Conservation (phyloP, 1,284 basidiomycete species). For the Ustilago trichophora region DNA sequence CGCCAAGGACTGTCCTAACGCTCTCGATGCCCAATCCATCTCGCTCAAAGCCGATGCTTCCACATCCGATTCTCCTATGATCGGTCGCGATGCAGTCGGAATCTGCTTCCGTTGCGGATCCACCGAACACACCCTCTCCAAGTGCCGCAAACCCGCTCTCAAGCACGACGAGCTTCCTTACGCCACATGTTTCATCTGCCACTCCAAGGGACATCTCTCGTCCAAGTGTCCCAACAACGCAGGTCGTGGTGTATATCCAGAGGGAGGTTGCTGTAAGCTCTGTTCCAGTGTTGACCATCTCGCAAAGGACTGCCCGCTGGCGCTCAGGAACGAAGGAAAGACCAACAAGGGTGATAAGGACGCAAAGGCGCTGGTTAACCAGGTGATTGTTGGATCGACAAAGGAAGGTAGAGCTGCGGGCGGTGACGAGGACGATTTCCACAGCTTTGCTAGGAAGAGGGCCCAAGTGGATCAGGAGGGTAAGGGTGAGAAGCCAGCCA, state of each 20-base stretch:
- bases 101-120: slow-evolving; percentile 78
- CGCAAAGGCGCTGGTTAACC: slow-evolving; percentile 18
- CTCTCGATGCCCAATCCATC: slow-evolving; percentile 46
- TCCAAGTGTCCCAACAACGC: slow-evolving; percentile 82
- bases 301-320: slow-evolving; percentile 80
- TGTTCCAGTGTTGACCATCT: slow-evolving; percentile 85
- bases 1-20: slow-evolving; percentile 78
- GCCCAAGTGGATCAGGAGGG: slow-evolving; percentile 71
- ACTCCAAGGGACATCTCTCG: slow-evolving; percentile 77
- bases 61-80: slow-evolving; percentile 38
- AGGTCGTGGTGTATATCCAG: slow-evolving; percentile 84
- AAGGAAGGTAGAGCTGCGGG: slow-evolving; percentile 72
- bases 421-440: slow-evolving; percentile 93
- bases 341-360: slow-evolving; percentile 20
- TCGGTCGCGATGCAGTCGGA: slow-evolving; percentile 64
- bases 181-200: slow-evolving; percentile 91
- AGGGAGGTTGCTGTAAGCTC: slow-evolving; percentile 91
- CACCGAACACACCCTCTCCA: slow-evolving; percentile 78
- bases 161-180: slow-evolving; percentile 73
- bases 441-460: slow-evolving; percentile 76
- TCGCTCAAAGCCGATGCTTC: slow-evolving; percentile 16
- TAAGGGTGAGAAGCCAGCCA: slow-evolving; percentile 6
- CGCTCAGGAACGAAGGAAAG: slow-evolving; percentile 69
- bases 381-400: slow-evolving; percentile 50
- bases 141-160: slow-evolving; percentile 77